These are phyloP conservation scores for Podosphaera xanthii DNA, from an alignment of 2,329 filamentous ascomycete species.

Conservation along the genomic window DNA sequence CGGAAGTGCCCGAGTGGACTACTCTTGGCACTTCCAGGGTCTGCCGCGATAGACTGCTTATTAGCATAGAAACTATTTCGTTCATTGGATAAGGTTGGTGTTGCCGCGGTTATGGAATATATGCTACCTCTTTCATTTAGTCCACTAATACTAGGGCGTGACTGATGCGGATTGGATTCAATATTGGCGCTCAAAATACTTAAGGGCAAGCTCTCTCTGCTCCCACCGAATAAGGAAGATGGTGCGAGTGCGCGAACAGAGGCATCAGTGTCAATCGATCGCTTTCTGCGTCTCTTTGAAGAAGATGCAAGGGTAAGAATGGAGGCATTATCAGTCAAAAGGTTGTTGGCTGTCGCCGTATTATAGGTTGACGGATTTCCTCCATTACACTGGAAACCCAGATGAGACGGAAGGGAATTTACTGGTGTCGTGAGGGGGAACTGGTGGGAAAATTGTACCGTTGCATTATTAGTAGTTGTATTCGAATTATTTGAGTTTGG, in stretches of 20 bases:
- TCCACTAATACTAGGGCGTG: constrained; percentile 20
- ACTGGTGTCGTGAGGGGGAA: constrained; percentile 41
- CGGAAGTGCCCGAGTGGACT: constrained; percentile 54
- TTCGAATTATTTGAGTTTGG: constrained; percentile 19
- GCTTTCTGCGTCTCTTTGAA: constrained; percentile 51
- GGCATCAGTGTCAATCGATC: constrained; percentile 68
- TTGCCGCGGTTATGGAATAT: constrained; percentile 52
- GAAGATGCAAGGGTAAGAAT: constrained; percentile 69
- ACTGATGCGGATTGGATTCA: constrained; percentile 32
- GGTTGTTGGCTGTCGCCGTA: constrained; percentile 59
- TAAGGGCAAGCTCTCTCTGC: constrained; percentile 55
- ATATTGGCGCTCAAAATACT: constrained; percentile 55
- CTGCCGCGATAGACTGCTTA: constrained; percentile 25
- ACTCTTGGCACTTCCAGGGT: constrained; percentile 59
- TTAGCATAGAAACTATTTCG: constrained; percentile 62
- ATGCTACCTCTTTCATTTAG: constrained; percentile 49
- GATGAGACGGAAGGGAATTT: constrained; percentile 49
- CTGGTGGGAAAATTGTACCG: constrained; percentile 40
- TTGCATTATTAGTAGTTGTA: constrained; percentile 10
- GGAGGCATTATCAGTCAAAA: constrained; percentile 66
- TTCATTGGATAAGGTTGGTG: constrained; percentile 45
- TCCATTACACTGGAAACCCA: constrained; percentile 26
- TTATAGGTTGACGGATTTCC: constrained; percentile 47
- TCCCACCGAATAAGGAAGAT: constrained; percentile 61
- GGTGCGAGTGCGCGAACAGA: constrained; percentile 69